Conservation (phyloP, 2,329 filamentous ascomycete species). For the Stemphylium beticola region DNA sequence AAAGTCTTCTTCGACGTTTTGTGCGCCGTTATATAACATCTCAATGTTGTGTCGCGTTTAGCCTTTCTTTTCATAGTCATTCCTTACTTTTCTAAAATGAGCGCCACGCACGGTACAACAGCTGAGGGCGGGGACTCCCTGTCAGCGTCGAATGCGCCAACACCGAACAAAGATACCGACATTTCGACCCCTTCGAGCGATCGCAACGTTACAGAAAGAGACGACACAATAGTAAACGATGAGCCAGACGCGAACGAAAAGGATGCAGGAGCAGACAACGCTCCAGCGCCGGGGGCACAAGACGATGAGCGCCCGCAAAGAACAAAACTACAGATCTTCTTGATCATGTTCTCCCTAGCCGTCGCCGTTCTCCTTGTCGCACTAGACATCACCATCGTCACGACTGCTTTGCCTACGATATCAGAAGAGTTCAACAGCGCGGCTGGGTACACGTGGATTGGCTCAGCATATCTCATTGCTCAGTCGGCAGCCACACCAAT, state of each 20-base stretch:
- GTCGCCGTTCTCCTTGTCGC: constrained; percentile 66
- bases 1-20: not conserved
- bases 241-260: constrained; percentile 7
- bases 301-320: constrained; percentile 39
- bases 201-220: constrained; percentile 18
- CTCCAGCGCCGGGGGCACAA: constrained; percentile 20
- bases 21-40: constrained; percentile 8
- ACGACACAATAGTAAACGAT: constrained; percentile 4
- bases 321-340: constrained; percentile 51
- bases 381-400: constrained; percentile 68
- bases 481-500: constrained; percentile 60
- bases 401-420: constrained; percentile 67
- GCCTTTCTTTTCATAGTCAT: not conserved
- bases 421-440: constrained; percentile 59
- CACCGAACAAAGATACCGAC: constrained; percentile 19
- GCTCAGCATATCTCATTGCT: constrained; percentile 58
- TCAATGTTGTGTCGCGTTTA: not conserved
- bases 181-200: constrained; percentile 22
- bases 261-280: constrained; percentile 8
- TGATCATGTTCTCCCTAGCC: constrained; percentile 58
- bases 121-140: not conserved
- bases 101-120: constrained; percentile 10
- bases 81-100: constrained; percentile 4
- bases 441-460: constrained; percentile 61
- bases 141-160: constrained; percentile 1